phyloP scores from a whole-genome alignment of 192 early-diverging fungal genomes.

The Tieghemiomyces parasiticus region DNA sequence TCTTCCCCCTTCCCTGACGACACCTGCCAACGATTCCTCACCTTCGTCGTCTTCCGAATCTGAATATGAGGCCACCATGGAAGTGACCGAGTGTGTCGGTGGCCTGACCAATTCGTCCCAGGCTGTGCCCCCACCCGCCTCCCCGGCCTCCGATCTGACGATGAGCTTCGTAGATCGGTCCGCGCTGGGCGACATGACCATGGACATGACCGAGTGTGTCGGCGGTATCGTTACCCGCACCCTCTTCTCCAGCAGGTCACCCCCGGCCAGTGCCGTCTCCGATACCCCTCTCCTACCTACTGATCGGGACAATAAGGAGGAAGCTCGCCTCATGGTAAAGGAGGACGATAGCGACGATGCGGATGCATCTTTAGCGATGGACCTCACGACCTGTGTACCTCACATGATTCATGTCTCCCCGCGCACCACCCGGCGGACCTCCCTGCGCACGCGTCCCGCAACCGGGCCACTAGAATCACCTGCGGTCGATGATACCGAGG shows the following conservation, averaged over 20 bases:
- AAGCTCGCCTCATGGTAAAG: too few species aligned
- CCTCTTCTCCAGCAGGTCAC: neutral
- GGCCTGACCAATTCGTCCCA: too few species aligned
- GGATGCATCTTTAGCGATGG: neutral
- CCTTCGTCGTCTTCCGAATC: neutral
- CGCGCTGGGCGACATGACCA: neutral
- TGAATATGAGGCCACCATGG: conserved; percentile 2
- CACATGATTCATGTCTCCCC: neutral
- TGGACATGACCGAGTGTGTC: conserved; percentile 2
- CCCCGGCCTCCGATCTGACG: neutral
- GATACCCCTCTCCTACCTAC: too few species aligned
- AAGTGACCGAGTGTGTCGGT: conserved; percentile 5
- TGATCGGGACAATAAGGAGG: too few species aligned
- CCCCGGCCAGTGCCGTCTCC: too few species aligned
- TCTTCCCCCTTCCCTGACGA: neutral
- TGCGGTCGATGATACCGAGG: neutral
- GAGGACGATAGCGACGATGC: neutral
- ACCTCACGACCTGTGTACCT: neutral
- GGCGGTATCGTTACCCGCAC: neutral
- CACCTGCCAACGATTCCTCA: neutral
- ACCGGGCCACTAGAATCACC: neutral
- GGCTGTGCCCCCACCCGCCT: neutral
- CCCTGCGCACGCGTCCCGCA: neutral
- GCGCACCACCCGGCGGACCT: neutral
- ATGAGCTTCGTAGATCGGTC: neutral